Conservation (phyloP, 2,329 filamentous ascomycete species). For the Aspergillus quadrilineatus region DNA sequence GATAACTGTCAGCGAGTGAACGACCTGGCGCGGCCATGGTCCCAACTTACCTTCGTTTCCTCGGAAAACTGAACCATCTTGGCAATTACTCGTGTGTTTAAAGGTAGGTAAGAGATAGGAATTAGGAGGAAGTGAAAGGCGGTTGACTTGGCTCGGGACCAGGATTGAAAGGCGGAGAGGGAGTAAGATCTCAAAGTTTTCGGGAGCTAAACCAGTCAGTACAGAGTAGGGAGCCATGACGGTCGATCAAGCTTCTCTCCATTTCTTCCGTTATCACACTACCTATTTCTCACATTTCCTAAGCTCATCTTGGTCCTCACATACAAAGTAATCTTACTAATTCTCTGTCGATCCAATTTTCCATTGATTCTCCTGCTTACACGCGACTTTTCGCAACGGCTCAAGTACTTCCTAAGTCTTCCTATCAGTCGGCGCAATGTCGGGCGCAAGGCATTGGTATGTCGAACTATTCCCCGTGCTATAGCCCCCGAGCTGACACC, state of each 20-base stretch:
- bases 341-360: no score
- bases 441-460: slow-evolving; percentile 74
- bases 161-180: slow-evolving; percentile 17
- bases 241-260: slow-evolving; percentile 12
- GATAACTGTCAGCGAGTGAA: slow-evolving; percentile 14
- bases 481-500: slow-evolving; percentile 15
- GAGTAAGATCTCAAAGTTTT: slow-evolving; percentile 32
- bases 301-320: no score
- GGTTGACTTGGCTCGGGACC: neutral
- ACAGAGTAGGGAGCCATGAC: slow-evolving; percentile 14
- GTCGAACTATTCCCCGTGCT: slow-evolving; percentile 1
- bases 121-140: neutral
- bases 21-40: slow-evolving; percentile 5
- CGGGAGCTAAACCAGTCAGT: slow-evolving; percentile 14
- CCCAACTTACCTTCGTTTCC: slow-evolving; percentile 77
- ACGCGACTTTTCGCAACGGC: neutral
- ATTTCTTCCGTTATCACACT: neutral
- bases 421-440: slow-evolving; percentile 50
- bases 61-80: slow-evolving; percentile 73
- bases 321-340: no score
- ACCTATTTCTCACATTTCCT: neutral
- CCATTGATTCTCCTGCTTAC: neutral
- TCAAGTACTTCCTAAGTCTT: neutral
- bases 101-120: neutral
- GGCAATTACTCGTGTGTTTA: slow-evolving; percentile 5